Evolutionary conservation across 768 basidiomycete species (phyloP).

Genomic region (Trametes villosa): DNA sequence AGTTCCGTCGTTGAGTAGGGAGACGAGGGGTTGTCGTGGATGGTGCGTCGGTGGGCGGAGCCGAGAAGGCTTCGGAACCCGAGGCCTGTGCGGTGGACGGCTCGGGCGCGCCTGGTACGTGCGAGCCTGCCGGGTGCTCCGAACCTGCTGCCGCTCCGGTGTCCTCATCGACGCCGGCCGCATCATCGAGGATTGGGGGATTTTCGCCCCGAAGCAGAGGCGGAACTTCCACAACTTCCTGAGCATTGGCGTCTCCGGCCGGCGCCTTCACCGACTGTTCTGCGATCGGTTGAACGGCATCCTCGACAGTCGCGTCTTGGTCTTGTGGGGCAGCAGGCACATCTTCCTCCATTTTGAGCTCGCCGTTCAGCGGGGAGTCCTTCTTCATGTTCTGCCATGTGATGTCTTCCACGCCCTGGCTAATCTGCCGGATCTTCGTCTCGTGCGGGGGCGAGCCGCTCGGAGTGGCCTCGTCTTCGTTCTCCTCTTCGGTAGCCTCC

Average conservation of each 20-base stretch:
- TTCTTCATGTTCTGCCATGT: constrained; percentile 63
- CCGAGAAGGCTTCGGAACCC: neutral
- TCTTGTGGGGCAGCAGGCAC: neutral
- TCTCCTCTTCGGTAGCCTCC: constrained; percentile 54
- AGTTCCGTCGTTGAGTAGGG: constrained; percentile 28
- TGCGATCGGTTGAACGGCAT: neutral
- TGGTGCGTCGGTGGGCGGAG: neutral
- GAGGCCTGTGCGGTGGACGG: constrained; percentile 1
- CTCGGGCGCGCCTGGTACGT: constrained; percentile 20
- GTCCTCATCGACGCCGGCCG: constrained; percentile 28
- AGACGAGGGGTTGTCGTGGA: constrained; percentile 3
- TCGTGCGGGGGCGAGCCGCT: constrained; percentile 75
- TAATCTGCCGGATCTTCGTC: constrained; percentile 78
- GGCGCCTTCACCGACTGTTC: neutral
- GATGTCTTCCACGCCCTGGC: constrained; percentile 78
- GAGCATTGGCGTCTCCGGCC: neutral
- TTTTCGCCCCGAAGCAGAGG: constrained; percentile 21
- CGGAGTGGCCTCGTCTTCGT: constrained; percentile 50
- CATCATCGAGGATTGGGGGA: constrained; percentile 27
- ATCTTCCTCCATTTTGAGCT: constrained; percentile 15
- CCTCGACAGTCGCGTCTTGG: neutral
- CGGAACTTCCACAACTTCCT: constrained; percentile 1
- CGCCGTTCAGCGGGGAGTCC: constrained; percentile 19
- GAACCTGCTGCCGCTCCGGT: constrained; percentile 31
- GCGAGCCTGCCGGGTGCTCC: constrained; percentile 29